phyloP scores from a whole-genome alignment of 2,329 filamentous ascomycete species.

The Colletotrichum karsti region DNA sequence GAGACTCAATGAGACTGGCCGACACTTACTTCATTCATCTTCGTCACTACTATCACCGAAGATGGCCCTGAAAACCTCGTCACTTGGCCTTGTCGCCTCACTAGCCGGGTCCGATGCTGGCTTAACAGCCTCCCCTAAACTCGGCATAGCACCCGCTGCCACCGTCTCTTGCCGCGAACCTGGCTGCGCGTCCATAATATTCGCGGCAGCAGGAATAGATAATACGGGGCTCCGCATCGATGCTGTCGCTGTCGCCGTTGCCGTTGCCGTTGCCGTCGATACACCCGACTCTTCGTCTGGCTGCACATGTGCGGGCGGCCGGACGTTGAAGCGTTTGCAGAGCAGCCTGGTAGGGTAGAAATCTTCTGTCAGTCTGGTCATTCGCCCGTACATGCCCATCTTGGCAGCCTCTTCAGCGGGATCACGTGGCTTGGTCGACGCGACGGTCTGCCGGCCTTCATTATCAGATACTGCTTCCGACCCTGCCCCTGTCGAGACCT shows the following conservation, averaged over 20 bases:
- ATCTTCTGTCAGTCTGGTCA: conserved; percentile 77
- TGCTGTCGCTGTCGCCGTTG: not conserved
- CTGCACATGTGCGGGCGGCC: conserved; percentile 74
- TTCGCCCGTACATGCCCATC: conserved; percentile 89
- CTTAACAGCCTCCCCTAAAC: not conserved
- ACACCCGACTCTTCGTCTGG: conserved; percentile 50
- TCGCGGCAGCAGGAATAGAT: not conserved
- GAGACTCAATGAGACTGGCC: not conserved
- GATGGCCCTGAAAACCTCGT: conserved; percentile 81
- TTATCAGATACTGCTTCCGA: conserved; percentile 25
- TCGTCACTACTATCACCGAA: conserved; percentile 90
- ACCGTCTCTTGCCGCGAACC: not conserved
- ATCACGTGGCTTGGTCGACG: conserved; percentile 69
- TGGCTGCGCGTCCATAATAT: not conserved
- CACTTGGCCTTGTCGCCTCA: conserved; percentile 2
- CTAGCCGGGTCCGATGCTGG: not conserved
- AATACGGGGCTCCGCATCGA: not conserved
- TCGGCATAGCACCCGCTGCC: not conserved
- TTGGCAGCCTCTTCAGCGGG: conserved; percentile 87
- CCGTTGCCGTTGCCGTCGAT: not conserved
- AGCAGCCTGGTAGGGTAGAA: conserved; percentile 86
- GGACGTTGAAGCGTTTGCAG: conserved; percentile 96
- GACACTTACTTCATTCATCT: conserved; percentile 22
- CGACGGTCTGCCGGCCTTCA: conserved; percentile 52
- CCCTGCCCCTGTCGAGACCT: conserved; percentile 30